phyloP scores from a whole-genome alignment of 23 red algal genomes.

The Gracilaria caudata region DNA sequence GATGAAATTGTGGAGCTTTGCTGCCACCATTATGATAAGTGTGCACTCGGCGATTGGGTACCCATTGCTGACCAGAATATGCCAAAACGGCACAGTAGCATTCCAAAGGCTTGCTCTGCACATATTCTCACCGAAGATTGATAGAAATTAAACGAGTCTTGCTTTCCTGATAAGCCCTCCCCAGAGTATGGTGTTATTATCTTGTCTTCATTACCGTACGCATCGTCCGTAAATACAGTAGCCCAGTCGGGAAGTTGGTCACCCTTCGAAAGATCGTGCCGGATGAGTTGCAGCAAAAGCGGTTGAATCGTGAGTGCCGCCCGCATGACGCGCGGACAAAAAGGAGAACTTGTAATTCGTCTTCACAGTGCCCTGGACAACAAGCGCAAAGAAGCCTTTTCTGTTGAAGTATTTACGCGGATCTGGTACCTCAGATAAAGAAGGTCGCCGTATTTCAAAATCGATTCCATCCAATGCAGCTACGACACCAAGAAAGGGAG shows the following conservation, averaged over 20 bases:
- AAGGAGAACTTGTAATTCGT: slow-evolving; percentile 24
- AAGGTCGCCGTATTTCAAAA: slow-evolving; percentile 2
- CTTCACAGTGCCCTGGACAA: background rate
- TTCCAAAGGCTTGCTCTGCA: slow-evolving; percentile 24
- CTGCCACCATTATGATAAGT: too few relatives aligned
- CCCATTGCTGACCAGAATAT: too few relatives aligned
- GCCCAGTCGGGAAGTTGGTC: slow-evolving; percentile 3
- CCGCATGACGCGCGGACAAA: slow-evolving; percentile 15
- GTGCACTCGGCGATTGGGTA: too few relatives aligned
- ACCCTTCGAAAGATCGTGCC: background rate
- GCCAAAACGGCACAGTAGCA: background rate
- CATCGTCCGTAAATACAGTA: slow-evolving; percentile 27
- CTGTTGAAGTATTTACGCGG: slow-evolving; percentile 10
- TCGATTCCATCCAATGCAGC: slow-evolving; percentile 11
- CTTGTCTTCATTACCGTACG: background rate
- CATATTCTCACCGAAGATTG: slow-evolving; percentile 14
- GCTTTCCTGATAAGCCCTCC: background rate
- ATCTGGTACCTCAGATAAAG: background rate
- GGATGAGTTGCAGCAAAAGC: slow-evolving; percentile 16
- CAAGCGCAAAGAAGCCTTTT: background rate
- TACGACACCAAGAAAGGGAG: background rate
- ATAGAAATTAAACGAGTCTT: slow-evolving; percentile 55
- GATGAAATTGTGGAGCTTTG: too few relatives aligned
- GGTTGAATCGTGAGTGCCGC: slow-evolving; percentile 21
- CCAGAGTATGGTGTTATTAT: slow-evolving; percentile 23